phyloP scores from a whole-genome alignment of 1,284 basidiomycete genomes.

The Bjerkandera adusta region DNA sequence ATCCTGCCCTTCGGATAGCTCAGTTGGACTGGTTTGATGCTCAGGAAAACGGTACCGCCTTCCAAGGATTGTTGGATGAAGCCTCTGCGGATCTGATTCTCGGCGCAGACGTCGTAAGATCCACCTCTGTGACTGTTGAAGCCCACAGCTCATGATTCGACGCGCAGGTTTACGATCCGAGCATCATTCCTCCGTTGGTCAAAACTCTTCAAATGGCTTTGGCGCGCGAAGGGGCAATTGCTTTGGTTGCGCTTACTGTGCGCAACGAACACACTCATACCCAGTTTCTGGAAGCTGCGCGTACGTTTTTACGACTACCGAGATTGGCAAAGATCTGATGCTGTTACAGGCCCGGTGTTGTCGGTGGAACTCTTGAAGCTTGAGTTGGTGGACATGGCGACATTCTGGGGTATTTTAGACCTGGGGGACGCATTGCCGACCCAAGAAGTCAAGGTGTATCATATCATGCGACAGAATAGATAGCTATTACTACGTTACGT shows the following conservation, averaged over 20 bases:
- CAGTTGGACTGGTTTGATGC: conserved; percentile 66
- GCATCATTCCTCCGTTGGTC: conserved; percentile 56
- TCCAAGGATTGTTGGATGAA: conserved; percentile 37
- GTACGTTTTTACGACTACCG: no score
- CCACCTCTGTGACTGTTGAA: conserved; percentile 8
- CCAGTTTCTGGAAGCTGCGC: conserved; percentile 37
- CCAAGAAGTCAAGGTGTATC: conserved; percentile 8
- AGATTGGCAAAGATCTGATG: no score
- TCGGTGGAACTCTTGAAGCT: conserved; percentile 1
- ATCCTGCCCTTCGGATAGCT: conserved; percentile 42
- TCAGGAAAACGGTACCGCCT: conserved; percentile 24
- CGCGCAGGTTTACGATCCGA: conserved; percentile 65
- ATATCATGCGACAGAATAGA: no score
- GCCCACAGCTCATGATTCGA: background rate
- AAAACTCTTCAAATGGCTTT: conserved; percentile 51
- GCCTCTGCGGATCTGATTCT: conserved; percentile 55
- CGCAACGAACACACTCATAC: conserved; percentile 43
- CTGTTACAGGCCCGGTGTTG: no score
- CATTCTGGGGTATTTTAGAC: conserved; percentile 6
- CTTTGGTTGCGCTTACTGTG: conserved; percentile 59
- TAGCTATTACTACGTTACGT: no score
- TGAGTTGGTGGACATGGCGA: background rate
- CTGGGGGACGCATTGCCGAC: background rate
- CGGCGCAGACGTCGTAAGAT: conserved; percentile 66
- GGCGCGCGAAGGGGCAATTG: conserved; percentile 25